Percentiles rank a stretch among this genome's conserved stretches.
phyloP scores from a whole-genome alignment of 768 basidiomycete species.

The Xerocomellus dryophilus region DNA sequence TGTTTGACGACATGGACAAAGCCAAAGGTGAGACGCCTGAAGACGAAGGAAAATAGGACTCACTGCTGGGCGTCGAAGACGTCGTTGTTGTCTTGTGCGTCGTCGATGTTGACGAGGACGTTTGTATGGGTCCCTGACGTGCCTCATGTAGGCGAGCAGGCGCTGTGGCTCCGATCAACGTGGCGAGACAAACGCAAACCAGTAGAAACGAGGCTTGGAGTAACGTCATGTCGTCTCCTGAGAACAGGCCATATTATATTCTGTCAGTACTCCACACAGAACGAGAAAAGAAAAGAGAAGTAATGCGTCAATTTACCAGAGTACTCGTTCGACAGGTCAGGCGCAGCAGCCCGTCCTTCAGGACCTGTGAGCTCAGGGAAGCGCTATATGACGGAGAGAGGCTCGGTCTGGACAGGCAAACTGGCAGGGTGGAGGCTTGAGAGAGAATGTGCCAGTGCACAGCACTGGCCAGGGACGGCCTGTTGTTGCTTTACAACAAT shows the following conservation, averaged over 20 bases:
- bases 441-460: neutral
- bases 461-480: neutral
- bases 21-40: slow-evolving; percentile 2
- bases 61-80: slow-evolving; percentile 14
- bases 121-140: slow-evolving; percentile 18
- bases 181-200: slow-evolving; percentile 7
- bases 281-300: neutral
- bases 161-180: slow-evolving; percentile 15
- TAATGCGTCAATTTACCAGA: neutral
- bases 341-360: neutral
- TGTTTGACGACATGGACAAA: neutral
- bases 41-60: slow-evolving; percentile 8
- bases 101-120: slow-evolving; percentile 3
- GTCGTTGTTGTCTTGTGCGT: slow-evolving; percentile 4
- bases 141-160: slow-evolving; percentile 19
- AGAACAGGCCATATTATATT: neutral
- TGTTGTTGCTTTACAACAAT: slow-evolving; percentile 9
- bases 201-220: slow-evolving; percentile 1
- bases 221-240: slow-evolving; percentile 15
- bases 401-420: neutral
- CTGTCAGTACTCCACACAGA: neutral
- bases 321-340: neutral
- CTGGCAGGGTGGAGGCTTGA: neutral
- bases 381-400: neutral
- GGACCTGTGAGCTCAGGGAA: neutral